Conservation (phyloP, 2,329 filamentous ascomycete species). For the Aspergillus niger region DNA sequence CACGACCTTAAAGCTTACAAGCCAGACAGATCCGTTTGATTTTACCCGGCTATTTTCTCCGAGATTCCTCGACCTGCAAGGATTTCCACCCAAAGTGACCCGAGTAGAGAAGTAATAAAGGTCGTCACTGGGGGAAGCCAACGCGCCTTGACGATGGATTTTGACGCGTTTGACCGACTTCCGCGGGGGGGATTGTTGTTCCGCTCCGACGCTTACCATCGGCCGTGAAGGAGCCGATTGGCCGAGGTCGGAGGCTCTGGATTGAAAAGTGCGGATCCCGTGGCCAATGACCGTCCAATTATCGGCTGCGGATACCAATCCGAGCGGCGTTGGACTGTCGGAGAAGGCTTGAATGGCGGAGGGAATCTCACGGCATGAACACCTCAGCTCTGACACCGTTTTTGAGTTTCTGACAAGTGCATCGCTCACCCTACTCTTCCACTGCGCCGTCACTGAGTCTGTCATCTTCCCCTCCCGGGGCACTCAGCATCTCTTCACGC, state of each 20-base stretch:
- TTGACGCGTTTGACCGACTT: slow-evolving; percentile 21
- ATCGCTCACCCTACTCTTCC: background rate
- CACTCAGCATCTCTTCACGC: background rate
- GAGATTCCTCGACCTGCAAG: background rate
- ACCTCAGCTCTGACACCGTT: background rate
- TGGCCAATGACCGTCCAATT: slow-evolving; percentile 10
- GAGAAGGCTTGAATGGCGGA: too few relatives aligned
- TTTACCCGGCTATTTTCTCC: background rate
- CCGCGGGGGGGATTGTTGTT: slow-evolving; percentile 16
- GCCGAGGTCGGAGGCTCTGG: slow-evolving; percentile 22
- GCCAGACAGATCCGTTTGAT: background rate
- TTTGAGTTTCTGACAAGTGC: slow-evolving; percentile 1
- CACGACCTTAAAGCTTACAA: background rate
- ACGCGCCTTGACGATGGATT: slow-evolving; percentile 8
- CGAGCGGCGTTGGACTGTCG: background rate
- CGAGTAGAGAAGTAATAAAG: background rate
- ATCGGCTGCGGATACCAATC: background rate
- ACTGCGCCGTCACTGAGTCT: background rate
- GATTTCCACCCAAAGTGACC: background rate
- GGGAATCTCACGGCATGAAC: slow-evolving; percentile 2
- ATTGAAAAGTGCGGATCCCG: background rate
- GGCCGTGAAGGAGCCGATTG: slow-evolving; percentile 8
- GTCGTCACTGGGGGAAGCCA: too few relatives aligned
- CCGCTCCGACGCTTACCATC: slow-evolving; percentile 22
- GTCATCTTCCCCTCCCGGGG: background rate